Percentiles rank a stretch among this genome's conserved stretches.
Conservation (phyloP, 202 grass and related monocot genomes). For the Panicum virgatum region DNA sequence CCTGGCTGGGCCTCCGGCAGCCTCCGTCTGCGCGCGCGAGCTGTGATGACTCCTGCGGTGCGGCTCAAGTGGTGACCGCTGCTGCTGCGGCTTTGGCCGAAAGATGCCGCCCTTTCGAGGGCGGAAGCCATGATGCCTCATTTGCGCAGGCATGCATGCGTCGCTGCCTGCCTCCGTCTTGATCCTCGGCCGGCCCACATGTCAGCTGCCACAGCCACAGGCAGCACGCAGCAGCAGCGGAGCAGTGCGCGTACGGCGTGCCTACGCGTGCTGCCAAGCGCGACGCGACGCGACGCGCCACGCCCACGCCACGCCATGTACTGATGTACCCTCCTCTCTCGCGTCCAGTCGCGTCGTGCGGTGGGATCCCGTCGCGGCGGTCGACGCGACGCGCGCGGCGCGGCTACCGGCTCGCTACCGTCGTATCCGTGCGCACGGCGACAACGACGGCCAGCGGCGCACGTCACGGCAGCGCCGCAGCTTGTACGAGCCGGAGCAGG, state of each 20-base stretch:
- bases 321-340: neutral
- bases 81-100: conserved; percentile 40
- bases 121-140: conserved; percentile 69
- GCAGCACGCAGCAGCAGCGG: no score
- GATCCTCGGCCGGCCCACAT: conserved; percentile 28
- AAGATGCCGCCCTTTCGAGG: conserved; percentile 91
- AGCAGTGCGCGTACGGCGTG: conserved; percentile 18
- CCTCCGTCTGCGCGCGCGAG: neutral
- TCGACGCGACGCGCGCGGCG: neutral
- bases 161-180: neutral
- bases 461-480: conserved; percentile 43
- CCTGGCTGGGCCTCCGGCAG: neutral
- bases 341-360: neutral
- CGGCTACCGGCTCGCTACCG: neutral
- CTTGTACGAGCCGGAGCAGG: neutral
- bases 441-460: conserved; percentile 53
- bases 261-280: conserved; percentile 24
- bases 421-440: neutral
- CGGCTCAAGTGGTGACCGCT: conserved; percentile 32
- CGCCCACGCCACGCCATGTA: neutral
- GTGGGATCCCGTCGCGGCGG: neutral
- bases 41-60: conserved; percentile 6
- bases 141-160: conserved; percentile 39
- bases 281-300: conserved; percentile 17
- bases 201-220: conserved; percentile 5